phyloP scores from a whole-genome alignment of 1,284 basidiomycete species.

The Sanguinoderma infundibulare region DNA sequence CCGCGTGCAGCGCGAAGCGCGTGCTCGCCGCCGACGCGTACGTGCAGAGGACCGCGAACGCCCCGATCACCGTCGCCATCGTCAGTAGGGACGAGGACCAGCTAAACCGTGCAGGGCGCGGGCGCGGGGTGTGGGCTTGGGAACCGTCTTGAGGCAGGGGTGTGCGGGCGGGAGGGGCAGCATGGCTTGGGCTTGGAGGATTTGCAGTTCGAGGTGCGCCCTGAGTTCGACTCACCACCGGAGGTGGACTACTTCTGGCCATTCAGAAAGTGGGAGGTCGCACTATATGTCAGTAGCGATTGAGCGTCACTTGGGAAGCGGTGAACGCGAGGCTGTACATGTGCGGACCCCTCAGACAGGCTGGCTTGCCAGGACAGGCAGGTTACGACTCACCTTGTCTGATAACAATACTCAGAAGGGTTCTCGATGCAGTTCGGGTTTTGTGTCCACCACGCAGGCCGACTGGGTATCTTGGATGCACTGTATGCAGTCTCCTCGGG shows the following conservation, averaged over 20 bases:
- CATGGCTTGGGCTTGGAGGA: background rate
- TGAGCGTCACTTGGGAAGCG: background rate
- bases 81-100: constrained; percentile 20
- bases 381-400: background rate
- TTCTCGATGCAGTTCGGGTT: no score
- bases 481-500: no score
- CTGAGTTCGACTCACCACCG: background rate
- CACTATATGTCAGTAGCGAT: no score
- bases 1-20: constrained; percentile 20
- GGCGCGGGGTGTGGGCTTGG: background rate
- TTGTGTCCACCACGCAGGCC: background rate
- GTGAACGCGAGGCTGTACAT: background rate
- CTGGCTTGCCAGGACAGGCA: background rate
- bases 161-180: background rate
- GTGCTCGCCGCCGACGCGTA: constrained; percentile 16
- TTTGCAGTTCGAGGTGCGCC: background rate
- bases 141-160: background rate
- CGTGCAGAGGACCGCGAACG: constrained; percentile 13
- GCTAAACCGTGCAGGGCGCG: constrained; percentile 8
- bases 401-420: background rate
- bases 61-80: constrained; percentile 12
- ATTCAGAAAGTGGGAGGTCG: background rate
- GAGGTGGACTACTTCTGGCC: background rate
- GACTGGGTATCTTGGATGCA: no score
- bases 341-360: background rate